Percentiles rank a stretch among this genome's conserved stretches.
Evolutionary conservation across 208 protist genomes (phyloP).

Genomic region (Willaertia magna): DNA sequence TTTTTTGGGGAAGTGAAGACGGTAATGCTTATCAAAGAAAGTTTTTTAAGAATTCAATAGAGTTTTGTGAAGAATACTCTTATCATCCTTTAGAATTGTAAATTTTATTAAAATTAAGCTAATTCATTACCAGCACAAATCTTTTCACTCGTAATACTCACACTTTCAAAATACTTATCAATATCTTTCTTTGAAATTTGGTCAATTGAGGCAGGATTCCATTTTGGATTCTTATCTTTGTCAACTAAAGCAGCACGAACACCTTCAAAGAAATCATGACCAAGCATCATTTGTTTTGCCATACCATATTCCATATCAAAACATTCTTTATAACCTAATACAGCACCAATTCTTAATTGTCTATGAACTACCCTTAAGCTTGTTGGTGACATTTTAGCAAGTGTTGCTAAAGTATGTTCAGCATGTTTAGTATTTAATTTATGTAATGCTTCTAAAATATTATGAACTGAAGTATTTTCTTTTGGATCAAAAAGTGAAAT

Average conservation of each 20-base stretch:
- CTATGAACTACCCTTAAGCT: background rate
- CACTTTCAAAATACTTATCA: background rate
- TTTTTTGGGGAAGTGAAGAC: background rate
- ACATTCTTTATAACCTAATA: constrained; percentile 28
- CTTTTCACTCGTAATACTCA: background rate
- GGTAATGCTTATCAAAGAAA: background rate
- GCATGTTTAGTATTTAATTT: background rate
- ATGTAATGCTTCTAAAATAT: background rate
- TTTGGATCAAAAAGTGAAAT: background rate
- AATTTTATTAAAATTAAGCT: background rate
- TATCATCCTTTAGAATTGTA: no score
- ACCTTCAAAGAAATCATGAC: constrained; percentile 53
- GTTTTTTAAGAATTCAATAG: background rate
- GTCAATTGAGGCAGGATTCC: constrained; percentile 41
- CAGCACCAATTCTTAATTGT: background rate
- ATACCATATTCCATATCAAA: constrained; percentile 49
- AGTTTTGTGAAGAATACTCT: background rate
- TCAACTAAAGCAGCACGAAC: constrained; percentile 60
- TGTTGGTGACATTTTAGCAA: background rate
- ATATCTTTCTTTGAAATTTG: constrained; percentile 31
- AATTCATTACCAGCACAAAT: background rate
- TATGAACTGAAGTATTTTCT: background rate
- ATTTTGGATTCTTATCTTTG: constrained; percentile 57
- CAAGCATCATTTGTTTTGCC: constrained; percentile 29
- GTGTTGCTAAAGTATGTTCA: background rate